Conservation (phyloP, 2,329 filamentous ascomycete genomes). For the Alternaria gaisen region DNA sequence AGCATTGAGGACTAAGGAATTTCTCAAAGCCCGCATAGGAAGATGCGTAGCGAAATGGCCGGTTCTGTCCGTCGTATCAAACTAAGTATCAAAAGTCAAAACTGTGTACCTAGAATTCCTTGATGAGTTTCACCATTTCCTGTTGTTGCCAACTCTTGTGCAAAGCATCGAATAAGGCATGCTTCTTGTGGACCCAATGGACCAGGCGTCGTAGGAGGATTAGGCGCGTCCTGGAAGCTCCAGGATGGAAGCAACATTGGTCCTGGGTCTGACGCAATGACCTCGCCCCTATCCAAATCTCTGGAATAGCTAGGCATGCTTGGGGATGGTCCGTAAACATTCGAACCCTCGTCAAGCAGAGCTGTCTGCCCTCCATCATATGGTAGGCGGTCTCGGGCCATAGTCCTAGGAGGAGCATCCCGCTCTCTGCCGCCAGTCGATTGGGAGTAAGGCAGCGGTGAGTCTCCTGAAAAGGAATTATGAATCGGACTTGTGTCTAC, state of each 20-base stretch:
- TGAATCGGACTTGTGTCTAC: not conserved
- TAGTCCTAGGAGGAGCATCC: not conserved
- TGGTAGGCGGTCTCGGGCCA: not conserved
- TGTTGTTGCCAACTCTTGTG: not conserved
- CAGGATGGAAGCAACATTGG: not conserved
- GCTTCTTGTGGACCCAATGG: not conserved
- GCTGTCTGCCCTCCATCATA: too few species aligned
- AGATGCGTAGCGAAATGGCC: not conserved
- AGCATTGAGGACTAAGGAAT: not conserved
- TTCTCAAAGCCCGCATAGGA: not conserved
- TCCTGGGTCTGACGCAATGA: not conserved
- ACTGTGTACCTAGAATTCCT: not conserved
- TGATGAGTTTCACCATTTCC: not conserved
- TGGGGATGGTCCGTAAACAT: too few species aligned
- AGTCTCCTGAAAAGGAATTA: not conserved
- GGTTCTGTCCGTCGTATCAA: not conserved
- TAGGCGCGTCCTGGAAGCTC: not conserved
- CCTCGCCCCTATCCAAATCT: too few species aligned
- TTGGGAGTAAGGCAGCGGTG: not conserved
- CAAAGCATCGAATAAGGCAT: conserved; percentile 1
- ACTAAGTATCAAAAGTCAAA: not conserved
- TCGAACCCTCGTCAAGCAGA: too few species aligned
- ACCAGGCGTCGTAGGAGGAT: not conserved
- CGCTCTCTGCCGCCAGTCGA: not conserved
- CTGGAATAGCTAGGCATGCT: too few species aligned